Base-by-base conservation (phyloP, 768 basidiomycete genomes). In the Lepiota venenata region DNA sequence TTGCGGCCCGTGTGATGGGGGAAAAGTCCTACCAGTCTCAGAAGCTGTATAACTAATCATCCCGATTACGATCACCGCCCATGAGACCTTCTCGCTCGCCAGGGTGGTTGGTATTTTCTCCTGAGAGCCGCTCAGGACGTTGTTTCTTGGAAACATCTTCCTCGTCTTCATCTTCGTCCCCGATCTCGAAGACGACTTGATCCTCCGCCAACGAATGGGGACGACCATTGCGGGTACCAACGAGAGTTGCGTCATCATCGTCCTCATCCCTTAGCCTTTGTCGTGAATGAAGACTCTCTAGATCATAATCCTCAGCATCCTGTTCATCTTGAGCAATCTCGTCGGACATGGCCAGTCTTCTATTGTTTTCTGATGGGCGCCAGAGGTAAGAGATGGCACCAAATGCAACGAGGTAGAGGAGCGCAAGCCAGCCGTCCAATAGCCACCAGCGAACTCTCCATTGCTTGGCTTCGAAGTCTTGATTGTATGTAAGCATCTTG, bases 361-460 rank as follows among this genome's bases (percentile, higher is more conserved):
- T 80, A 76, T 95, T 94, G 66, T 90, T 84, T 38, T 78, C 82
- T n/a, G 89, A 87, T 22, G 97, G 97, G 35, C 94, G 82, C 96
- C 97, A 99, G 25, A 98, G 75, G 71, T 84, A 97, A 1, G 91
- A 84, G 58, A 98, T 93, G 9, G 81, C 74, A 56, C 74, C 71
- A 68, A 98, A 98, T 32, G 87, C 84, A 25, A 78, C 72, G 43
- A 97, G 80, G 67, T 96, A 98, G 21, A 98, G 83, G 43, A 95
- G 77, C 1, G 91, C 85, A 42, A 98, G 79, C 78, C 93, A 98
- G 15, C 95, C 97, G 63, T 99, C 97, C 39, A 99, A 78, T 5
- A 99, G 75, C 88, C 93, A 93, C 97, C 97, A 99, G 45, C 95
- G 86, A 51, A 82, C 77, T 56, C 78, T 81, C 94, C 94, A 98